Evolutionary conservation across 1,139 yeast genomes (phyloP).

Genomic region (Protomyces arabidopsidicola): DNA sequence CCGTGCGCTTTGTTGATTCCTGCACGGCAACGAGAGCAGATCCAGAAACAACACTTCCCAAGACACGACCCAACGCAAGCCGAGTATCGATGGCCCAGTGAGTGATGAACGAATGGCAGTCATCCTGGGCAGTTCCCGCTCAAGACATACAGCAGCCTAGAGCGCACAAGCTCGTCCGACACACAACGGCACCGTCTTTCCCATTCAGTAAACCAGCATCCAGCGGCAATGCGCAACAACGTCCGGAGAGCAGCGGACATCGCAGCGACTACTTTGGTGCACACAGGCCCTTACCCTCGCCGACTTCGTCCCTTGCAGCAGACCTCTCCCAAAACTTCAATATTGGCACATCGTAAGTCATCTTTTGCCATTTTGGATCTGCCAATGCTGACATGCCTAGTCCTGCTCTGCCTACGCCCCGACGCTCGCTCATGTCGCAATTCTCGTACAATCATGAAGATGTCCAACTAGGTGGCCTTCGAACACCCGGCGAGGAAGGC

Average conservation of each 20-base stretch:
- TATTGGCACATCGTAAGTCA: constrained; percentile 39
- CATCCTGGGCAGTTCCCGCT: neutral
- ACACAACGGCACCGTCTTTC: neutral
- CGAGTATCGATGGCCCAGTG: neutral
- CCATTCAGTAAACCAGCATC: neutral
- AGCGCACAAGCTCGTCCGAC: neutral
- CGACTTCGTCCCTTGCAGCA: constrained; percentile 48
- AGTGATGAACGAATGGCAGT: neutral
- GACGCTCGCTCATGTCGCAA: constrained; percentile 38
- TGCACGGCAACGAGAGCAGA: too few species aligned
- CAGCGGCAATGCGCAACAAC: neutral
- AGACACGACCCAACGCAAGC: too few species aligned
- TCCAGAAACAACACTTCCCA: too few species aligned
- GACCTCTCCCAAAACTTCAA: constrained; percentile 49
- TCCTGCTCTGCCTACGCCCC: constrained; percentile 40
- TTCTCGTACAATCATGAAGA: constrained; percentile 32
- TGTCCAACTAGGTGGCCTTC: constrained; percentile 24
- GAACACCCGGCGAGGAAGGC: constrained; percentile 30
- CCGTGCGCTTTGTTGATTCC: too few species aligned
- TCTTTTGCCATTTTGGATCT: neutral
- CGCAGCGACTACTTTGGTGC: neutral
- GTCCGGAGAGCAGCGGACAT: too few species aligned
- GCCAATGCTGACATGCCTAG: constrained; percentile 18
- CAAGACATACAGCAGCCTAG: neutral
- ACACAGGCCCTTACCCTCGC: constrained; percentile 34